A percentile compares a stretch with the other conserved stretches of the same genome.
Evolutionary conservation across 768 basidiomycete genomes (phyloP).

Genomic region (Rhodosporidiobolus sp.): DNA sequence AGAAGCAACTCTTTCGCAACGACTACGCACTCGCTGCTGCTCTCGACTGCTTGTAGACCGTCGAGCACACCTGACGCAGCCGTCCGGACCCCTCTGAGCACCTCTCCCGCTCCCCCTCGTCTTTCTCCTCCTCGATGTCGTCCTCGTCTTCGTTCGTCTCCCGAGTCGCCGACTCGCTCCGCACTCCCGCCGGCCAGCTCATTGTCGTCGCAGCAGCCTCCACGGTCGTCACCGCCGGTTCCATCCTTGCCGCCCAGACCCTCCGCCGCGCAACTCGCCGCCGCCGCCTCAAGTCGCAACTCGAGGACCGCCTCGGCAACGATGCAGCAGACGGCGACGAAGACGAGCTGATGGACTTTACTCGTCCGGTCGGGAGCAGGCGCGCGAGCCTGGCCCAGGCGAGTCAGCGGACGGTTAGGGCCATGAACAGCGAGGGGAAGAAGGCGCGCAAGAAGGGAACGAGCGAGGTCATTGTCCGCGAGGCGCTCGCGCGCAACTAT

Average conservation of each 20-base stretch:
- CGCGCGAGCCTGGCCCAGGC: not conserved
- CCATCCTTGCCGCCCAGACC: constrained; percentile 23
- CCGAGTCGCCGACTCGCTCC: constrained; percentile 16
- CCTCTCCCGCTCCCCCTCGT: too few species aligned
- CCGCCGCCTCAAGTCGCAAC: not conserved
- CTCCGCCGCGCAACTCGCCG: constrained; percentile 18
- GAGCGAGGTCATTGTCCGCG: constrained; percentile 71
- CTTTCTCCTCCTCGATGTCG: not conserved
- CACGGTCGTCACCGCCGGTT: constrained; percentile 17
- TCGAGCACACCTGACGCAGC: too few species aligned
- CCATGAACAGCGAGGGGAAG: too few species aligned
- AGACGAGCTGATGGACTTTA: constrained; percentile 38
- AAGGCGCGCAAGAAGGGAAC: constrained; percentile 20
- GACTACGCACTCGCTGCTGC: too few species aligned
- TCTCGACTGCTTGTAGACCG: too few species aligned
- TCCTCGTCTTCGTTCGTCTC: constrained; percentile 1
- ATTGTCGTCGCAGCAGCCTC: constrained; percentile 24
- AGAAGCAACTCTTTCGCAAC: too few species aligned
- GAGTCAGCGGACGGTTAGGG: not conserved
- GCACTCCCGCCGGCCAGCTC: constrained; percentile 16
- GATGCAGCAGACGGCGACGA: constrained; percentile 17
- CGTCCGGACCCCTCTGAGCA: too few species aligned
- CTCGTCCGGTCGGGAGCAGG: constrained; percentile 19
- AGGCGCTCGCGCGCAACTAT: constrained; percentile 90
- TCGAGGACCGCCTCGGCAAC: constrained; percentile 12